A percentile compares a stretch with the other conserved stretches of the same genome.
These are phyloP conservation scores for Thraustochytrium sp. DNA, from an alignment of 352 stramenopile genomes.

Conservation along the genomic window DNA sequence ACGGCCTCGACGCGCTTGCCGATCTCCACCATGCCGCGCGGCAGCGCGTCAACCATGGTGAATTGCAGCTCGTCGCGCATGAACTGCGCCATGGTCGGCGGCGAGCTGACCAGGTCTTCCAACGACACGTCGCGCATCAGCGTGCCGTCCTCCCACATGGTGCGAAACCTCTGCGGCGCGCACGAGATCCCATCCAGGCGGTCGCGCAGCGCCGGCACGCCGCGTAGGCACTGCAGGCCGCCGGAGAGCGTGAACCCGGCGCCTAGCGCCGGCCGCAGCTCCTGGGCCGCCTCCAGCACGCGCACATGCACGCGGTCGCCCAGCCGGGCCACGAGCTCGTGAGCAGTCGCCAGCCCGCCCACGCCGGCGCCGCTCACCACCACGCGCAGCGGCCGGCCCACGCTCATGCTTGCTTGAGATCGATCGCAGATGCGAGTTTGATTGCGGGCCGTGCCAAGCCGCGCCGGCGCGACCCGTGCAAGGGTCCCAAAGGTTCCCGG, in stretches of 20 bases:
- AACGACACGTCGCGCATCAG: not conserved
- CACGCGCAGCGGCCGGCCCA: not conserved
- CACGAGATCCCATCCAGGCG: not conserved
- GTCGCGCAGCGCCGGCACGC: not conserved
- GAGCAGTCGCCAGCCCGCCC: not conserved
- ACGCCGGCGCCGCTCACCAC: not conserved
- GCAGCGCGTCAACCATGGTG: constrained; percentile 33
- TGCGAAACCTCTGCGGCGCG: not conserved
- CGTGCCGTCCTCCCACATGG: not conserved
- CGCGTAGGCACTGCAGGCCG: not conserved
- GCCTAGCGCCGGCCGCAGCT: not conserved
- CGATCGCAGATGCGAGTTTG: too few species aligned
- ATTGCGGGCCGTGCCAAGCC: too few species aligned
- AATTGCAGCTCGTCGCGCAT: constrained; percentile 52
- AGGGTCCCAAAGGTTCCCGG: too few species aligned
- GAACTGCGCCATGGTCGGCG: not conserved
- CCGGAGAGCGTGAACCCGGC: constrained; percentile 1
- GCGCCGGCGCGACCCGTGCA: too few species aligned
- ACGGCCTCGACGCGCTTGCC: constrained; percentile 45
- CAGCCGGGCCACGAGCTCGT: not conserved
- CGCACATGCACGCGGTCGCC: not conserved
- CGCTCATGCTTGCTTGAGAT: too few species aligned
- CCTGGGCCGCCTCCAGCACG: not conserved
- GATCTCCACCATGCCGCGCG: not conserved
- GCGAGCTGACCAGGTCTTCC: not conserved